phyloP scores from a whole-genome alignment of 306 rosid genomes.

The Lablab purpureus region DNA sequence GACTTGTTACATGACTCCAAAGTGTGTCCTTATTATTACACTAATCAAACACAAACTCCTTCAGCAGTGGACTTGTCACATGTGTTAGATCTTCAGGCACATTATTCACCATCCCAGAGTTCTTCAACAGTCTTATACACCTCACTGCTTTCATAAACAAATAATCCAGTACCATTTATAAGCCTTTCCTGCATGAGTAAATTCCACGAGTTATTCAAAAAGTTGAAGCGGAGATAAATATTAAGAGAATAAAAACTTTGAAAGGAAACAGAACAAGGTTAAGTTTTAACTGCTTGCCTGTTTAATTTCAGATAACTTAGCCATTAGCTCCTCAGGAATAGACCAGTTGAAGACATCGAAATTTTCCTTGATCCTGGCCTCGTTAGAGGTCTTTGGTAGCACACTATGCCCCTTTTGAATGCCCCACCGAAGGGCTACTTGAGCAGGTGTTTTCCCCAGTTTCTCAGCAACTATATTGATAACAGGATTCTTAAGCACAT shows the following conservation, averaged over 20 bases:
- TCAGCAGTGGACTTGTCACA: background rate
- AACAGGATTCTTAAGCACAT: constrained; percentile 19
- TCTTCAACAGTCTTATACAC: constrained; percentile 57
- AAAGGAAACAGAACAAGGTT: background rate
- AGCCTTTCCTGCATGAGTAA: constrained; percentile 55
- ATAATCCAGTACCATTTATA: constrained; percentile 41
- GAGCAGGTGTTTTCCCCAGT: constrained; percentile 35
- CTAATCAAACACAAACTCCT: background rate
- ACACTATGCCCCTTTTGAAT: constrained; percentile 33
- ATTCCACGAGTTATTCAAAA: background rate
- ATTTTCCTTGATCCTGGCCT: constrained; percentile 23
- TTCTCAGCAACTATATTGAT: constrained; percentile 20
- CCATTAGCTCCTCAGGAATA: constrained; percentile 19
- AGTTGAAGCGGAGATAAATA: too few species aligned
- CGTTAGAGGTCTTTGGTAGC: constrained; percentile 24
- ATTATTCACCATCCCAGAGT: constrained; percentile 60
- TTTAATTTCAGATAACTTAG: constrained; percentile 18
- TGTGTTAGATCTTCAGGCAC: background rate
- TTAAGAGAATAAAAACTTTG: too few species aligned
- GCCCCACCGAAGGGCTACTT: constrained; percentile 38
- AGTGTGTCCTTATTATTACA: too few species aligned
- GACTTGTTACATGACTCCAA: background rate
- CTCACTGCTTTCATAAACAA: constrained; percentile 51
- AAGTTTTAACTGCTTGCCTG: constrained; percentile 12
- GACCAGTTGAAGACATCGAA: constrained; percentile 34